These are phyloP conservation scores for Aspergillus arachidicola DNA, from an alignment of 2,329 filamentous ascomycete species.

Conservation along the genomic window DNA sequence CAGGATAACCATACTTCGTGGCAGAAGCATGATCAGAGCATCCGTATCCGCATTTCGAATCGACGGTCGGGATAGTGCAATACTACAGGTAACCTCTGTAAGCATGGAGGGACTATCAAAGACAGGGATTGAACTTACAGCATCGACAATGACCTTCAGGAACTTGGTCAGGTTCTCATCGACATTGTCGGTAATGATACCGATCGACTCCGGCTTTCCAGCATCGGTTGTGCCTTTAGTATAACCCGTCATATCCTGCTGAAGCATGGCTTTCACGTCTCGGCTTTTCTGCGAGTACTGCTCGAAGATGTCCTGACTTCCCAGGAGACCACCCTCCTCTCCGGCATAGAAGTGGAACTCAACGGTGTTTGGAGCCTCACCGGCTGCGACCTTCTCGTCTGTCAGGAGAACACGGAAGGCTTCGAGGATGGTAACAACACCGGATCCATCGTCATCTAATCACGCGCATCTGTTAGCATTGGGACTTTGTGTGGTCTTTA, in stretches of 20 bases:
- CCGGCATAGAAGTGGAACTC: slow-evolving; percentile 10
- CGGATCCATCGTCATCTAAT: slow-evolving; percentile 6
- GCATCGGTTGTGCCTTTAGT: not conserved
- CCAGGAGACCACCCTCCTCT: slow-evolving; percentile 5
- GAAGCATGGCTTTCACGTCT: slow-evolving; percentile 6
- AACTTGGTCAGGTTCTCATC: slow-evolving; percentile 5
- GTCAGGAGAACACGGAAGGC: slow-evolving; percentile 4
- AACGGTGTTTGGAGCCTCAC: not conserved
- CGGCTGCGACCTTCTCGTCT: not conserved
- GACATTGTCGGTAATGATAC: not conserved
- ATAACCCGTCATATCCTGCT: slow-evolving; percentile 8
- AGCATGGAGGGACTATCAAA: not conserved
- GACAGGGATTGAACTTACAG: not conserved
- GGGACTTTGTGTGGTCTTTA: too few relatives aligned
- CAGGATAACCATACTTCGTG: slow-evolving; percentile 1
- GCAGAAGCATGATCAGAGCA: slow-evolving; percentile 7
- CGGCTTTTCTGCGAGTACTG: not conserved
- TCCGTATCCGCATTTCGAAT: slow-evolving; percentile 3
- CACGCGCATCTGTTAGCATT: not conserved
- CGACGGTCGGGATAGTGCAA: not conserved
- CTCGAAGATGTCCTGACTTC: slow-evolving; percentile 4
- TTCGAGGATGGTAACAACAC: slow-evolving; percentile 4
- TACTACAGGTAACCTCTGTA: not conserved
- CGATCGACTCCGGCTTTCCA: not conserved
- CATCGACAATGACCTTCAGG: not conserved